Evolutionary conservation across 352 stramenopile species (phyloP), one percentile per base, ranked within the genome.

Genomic region (Pythium periplocum): DNA sequence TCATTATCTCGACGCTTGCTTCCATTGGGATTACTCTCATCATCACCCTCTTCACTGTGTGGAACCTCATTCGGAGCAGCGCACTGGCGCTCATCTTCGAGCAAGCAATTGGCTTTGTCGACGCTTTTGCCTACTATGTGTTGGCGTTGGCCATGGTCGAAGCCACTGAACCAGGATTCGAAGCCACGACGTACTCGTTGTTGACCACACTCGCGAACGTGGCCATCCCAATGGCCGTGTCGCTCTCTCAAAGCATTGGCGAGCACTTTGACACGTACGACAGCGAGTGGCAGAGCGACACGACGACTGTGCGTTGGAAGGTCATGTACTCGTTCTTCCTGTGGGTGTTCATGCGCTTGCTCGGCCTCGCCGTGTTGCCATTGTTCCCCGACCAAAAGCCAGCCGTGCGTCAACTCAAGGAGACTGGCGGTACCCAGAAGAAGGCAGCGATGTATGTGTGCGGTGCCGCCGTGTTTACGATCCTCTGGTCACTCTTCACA

Each of bases 251-350:
- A 45, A 78, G 72, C 12, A 69, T 90, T 31, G 77, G 77, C 42
- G 62, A 70, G 10, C 71, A 68, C 48, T 86, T 90, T n/a, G 73
- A 87, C 40, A 67, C 75, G 2, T 87, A 74, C 43, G 68, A 87
- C 52, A 67, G 51, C 10, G 75, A 84, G 35, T 83, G 79, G 53
- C 57, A 56, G 10, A 54, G 53, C 1, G 74, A 86, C 57, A 78
- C 70, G 7, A 59, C 43, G 38, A 50, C 73, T 26, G 72, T 69
- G 45, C 74, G 75, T 4, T 64, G 56, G 45, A 62, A 81, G 30
- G 66, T 70, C 45, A 69, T 85, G 48, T 71, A 70, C 17, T 80
- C 73, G 47, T 64, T 84, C 37, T 35, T 87, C 8, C 51, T 87
- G 38, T 64, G 68, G 36, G 37, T 71, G 12, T 6, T 75, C 6